Evolutionary conservation across 1,284 basidiomycete species (phyloP), one percentile per base, ranked within the genome.

Genomic region (Hypsizygus ulmarius): DNA sequence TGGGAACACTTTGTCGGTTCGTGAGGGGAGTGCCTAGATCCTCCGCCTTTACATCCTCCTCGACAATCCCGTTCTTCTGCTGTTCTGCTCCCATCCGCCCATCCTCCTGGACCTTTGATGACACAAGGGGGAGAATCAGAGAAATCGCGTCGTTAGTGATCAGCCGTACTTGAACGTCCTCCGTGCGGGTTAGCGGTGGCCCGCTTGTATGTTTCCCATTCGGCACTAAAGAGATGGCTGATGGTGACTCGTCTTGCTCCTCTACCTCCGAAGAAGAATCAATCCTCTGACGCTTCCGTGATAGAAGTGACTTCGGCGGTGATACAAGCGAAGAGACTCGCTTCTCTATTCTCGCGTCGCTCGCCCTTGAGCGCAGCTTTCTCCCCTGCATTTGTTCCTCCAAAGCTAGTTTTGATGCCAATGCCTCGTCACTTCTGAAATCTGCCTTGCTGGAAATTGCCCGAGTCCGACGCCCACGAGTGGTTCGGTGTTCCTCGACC

Each of bases 1-100:
- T 79, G 5, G 75, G 75, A 45, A 73, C 66, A 51, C 79, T 81
- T 53, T 78, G 79, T 41, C 73, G 69, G 55, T 76, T 76, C n/a
- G 75, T 80, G 40, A 75, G 65, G 1, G 79, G 77, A 12, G 77
- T 80, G 33, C 70, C 75, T 47, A 65, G 56, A 50, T 79, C 79
- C 59, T 82, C 81, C 14, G 70, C 73, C 58, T 75, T 77, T 37
- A 74, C 61, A 42, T 67, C 66, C 25, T 48, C 45, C 12, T 40
- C 41, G 25, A 45, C 38, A 14, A 27, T 25, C 39, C 18, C 39
- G 28, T 14, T 38, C 7, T 32, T 2, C 14, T 28, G n/a, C 36
- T 41, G 32, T 16, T 21, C 30, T 33, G 40, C 21, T 14, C 25
- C 39, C n/a, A 11, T 28, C 16, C 27, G 30, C 15, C 39, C 18